Conservation (phyloP, 352 stramenopile species). For the Phytophthora syringae region DNA sequence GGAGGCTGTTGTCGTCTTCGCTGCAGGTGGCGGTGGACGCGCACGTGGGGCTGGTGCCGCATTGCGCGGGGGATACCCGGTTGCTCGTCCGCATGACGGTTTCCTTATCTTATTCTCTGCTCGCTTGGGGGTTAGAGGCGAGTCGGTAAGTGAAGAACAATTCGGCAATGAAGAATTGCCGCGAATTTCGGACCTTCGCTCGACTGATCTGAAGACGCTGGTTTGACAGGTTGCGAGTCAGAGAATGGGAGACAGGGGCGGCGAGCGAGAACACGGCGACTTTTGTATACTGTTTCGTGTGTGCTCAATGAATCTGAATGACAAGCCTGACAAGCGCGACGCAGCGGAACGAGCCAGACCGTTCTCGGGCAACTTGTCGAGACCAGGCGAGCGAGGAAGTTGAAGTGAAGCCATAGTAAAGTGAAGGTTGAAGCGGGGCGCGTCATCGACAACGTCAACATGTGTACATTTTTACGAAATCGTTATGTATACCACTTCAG, state of each 20-base stretch:
- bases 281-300: too few relatives aligned
- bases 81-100: slow-evolving; percentile 12
- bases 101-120: not conserved
- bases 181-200: not conserved
- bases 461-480: too few relatives aligned
- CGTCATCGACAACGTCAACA: too few relatives aligned
- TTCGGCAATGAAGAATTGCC: too few relatives aligned
- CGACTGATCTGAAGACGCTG: too few relatives aligned
- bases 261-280: not conserved
- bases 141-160: slow-evolving; percentile 23
- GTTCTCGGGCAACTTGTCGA: too few relatives aligned
- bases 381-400: too few relatives aligned
- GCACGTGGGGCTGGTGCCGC: slow-evolving; percentile 2
- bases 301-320: too few relatives aligned
- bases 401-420: slow-evolving; percentile 2
- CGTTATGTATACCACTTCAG: too few relatives aligned
- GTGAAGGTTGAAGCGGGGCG: too few relatives aligned
- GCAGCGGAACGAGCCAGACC: slow-evolving; percentile 8
- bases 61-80: slow-evolving; percentile 17
- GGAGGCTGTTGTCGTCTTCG: slow-evolving; percentile 11
- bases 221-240: too few relatives aligned
- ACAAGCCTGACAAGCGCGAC: slow-evolving; percentile 32
- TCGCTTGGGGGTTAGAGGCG: slow-evolving; percentile 1
- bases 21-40: slow-evolving; percentile 11
- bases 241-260: too few relatives aligned